Base-by-base conservation (phyloP, 2,329 filamentous ascomycete genomes). In the Fusarium aywerte region DNA sequence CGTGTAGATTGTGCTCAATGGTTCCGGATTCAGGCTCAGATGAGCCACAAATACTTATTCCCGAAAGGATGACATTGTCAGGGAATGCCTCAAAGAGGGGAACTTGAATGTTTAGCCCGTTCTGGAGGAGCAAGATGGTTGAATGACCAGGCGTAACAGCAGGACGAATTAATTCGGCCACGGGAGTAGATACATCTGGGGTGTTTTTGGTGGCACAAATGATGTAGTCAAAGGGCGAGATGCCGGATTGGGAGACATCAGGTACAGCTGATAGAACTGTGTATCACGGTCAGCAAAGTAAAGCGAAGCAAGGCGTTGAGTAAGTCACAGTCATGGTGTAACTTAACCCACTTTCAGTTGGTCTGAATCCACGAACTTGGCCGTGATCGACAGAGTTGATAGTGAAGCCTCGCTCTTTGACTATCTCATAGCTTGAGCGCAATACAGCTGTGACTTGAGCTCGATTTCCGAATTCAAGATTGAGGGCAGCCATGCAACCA, bases 301-400 rank as follows among this genome's bases (percentile, higher is more conserved):
- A 20, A 13, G 9, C 5, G 36, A 32, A 35, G 21, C 16, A 49
- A 31, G 4, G 32, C 6, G 16, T 49, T 23, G n/a, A 49, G 12
- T 6, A 15, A 11, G 23, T 48, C 15, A n/a, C 45, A 23, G 12
- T 20, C 40, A 25, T 11, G 18, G 5, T 21, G 23, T 23, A 31
- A 48, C 23, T 25, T 23, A 32, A 47, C 58, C 23, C 58, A 72
- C 70, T 65, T 35, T 73, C 64, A 11, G 52, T 70, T 13, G 70
- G 70, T 15, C 64, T 61, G 21, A 70, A 73, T 1, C 64, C 64
- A 13, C 38, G 18, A 12, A 73, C 51, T 42, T 65, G 27, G 3
- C 70, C 70, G 25, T 73, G 65, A n/a, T 73, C 71, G 12, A 73
- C 54, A 7, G 70, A 73, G 15, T 65, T 58, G 44, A 73, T 72